Evolutionary conservation across 306 rosid species (phyloP).

Genomic region (Hylodesmum podocarpum): DNA sequence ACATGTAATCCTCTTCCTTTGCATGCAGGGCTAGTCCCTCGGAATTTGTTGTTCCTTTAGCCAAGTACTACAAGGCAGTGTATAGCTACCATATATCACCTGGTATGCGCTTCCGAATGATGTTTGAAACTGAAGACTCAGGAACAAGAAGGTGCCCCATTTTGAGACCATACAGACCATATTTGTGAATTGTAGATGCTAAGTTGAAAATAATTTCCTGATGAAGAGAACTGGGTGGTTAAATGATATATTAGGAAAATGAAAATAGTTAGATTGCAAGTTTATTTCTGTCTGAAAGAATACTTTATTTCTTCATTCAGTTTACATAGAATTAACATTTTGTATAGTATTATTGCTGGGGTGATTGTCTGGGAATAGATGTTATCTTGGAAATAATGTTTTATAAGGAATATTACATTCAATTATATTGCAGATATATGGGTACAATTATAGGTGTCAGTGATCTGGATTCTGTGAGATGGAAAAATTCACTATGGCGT

Average conservation of each 20-base stretch:
- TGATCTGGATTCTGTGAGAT: slow-evolving; percentile 74
- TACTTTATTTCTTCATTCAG: background rate
- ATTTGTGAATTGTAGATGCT: background rate
- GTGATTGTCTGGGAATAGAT: background rate
- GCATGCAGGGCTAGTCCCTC: slow-evolving; percentile 82
- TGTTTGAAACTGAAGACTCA: slow-evolving; percentile 30
- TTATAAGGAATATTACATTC: background rate
- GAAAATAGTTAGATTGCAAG: background rate
- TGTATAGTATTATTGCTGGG: background rate
- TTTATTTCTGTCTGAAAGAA: background rate
- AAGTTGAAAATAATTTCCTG: background rate
- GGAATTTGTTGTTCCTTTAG: slow-evolving; percentile 29
- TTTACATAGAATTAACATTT: background rate
- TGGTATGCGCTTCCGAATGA: slow-evolving; percentile 85
- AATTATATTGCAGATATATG: slow-evolving; percentile 60
- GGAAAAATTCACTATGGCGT: slow-evolving; percentile 85
- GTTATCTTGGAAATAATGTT: background rate
- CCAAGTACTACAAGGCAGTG: slow-evolving; percentile 78
- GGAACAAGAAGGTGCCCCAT: slow-evolving; percentile 71
- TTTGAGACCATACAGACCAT: background rate
- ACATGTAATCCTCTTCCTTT: background rate
- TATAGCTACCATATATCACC: slow-evolving; percentile 65
- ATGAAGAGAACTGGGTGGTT: background rate
- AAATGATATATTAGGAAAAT: background rate
- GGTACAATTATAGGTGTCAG: slow-evolving; percentile 76